Evolutionary conservation across 140 eudicot genomes (phyloP).

Genomic region (Anethum foeniculum): DNA sequence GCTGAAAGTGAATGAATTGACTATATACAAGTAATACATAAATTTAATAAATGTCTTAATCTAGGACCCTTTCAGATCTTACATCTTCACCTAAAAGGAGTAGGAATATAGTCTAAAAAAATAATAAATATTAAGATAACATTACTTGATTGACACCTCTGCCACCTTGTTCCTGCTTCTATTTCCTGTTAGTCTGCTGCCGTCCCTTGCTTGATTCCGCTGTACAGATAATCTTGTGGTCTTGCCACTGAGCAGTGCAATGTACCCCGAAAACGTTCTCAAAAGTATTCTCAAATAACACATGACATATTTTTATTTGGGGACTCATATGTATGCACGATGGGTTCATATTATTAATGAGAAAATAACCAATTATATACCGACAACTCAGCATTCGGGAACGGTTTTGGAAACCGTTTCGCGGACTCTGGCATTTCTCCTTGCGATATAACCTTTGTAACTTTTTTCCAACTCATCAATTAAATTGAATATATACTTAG

Average conservation of each 20-base stretch:
- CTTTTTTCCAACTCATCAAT: neutral
- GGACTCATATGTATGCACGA: too few species aligned
- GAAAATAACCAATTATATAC: too few species aligned
- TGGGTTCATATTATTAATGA: too few species aligned
- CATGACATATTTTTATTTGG: too few species aligned
- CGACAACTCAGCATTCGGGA: too few species aligned
- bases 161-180: neutral
- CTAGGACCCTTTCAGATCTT: neutral
- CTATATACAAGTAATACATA: neutral
- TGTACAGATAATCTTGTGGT: neutral
- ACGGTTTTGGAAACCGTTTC: too few species aligned
- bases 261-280: too few species aligned
- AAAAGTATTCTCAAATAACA: too few species aligned
- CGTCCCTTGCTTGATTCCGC: neutral
- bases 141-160: neutral
- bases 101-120: neutral
- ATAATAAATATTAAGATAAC: neutral
- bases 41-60: neutral
- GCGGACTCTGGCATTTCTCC: too few species aligned
- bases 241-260: too few species aligned
- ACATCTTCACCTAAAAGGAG: neutral
- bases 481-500: neutral
- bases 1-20: constrained; percentile 1
- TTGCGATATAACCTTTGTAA: neutral
- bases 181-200: neutral